These are phyloP conservation scores for Voacanga thouarsii DNA, from an alignment of 257 asterid species.

Conservation along the genomic window DNA sequence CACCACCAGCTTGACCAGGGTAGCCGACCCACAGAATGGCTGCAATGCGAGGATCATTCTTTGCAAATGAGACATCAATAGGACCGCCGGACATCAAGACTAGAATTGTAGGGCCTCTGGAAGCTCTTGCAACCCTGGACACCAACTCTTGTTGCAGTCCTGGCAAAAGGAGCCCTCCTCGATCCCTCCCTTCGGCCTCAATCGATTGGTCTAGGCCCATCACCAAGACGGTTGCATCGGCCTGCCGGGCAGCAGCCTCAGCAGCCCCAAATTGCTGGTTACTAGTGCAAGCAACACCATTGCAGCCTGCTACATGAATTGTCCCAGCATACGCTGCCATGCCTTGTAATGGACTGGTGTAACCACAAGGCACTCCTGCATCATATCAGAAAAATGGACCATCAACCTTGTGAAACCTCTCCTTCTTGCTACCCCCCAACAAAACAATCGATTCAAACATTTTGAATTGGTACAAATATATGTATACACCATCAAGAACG, in stretches of 20 bases:
- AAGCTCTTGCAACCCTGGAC: slow-evolving; percentile 71
- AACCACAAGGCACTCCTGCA: slow-evolving; percentile 65
- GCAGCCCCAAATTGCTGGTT: slow-evolving; percentile 55
- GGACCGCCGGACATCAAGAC: slow-evolving; percentile 91
- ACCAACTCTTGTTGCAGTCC: slow-evolving; percentile 85
- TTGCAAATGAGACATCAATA: slow-evolving; percentile 74
- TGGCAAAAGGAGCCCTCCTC: slow-evolving; percentile 65
- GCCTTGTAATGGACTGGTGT: slow-evolving; percentile 75
- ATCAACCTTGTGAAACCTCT: too few species aligned
- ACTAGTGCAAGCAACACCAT: slow-evolving; percentile 41
- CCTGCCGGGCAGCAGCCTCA: slow-evolving; percentile 57
- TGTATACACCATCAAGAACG: too few species aligned
- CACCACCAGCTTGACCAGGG: slow-evolving; percentile 93
- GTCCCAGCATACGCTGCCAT: slow-evolving; percentile 59
- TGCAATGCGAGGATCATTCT: slow-evolving; percentile 55
- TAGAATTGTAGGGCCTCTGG: slow-evolving; percentile 65
- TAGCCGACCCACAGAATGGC: slow-evolving; percentile 88
- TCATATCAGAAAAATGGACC: not conserved
- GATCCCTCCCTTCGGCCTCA: slow-evolving; percentile 68
- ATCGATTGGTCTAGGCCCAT: slow-evolving; percentile 70
- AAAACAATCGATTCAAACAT: too few species aligned
- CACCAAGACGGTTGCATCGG: slow-evolving; percentile 72
- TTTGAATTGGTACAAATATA: too few species aligned
- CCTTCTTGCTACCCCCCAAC: too few species aligned
- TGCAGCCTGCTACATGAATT: slow-evolving; percentile 60